Conservation (phyloP, 2,329 filamentous ascomycete species). For the Talaromyces sp. region DNA sequence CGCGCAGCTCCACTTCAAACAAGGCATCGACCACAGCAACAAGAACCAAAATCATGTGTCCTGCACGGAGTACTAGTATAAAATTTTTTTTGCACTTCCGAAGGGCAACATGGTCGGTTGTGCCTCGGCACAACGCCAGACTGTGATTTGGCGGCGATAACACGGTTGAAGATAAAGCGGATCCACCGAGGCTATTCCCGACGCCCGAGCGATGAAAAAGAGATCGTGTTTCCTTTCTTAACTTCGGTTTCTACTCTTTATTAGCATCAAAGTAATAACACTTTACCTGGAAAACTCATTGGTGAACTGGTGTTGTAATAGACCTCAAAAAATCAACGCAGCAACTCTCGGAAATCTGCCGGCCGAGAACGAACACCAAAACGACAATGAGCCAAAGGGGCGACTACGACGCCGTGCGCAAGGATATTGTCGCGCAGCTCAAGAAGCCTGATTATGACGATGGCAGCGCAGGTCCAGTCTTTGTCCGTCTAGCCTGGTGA, state of each 20-base stretch:
- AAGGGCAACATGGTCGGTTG: background rate
- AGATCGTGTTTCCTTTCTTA: background rate
- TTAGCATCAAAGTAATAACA: background rate
- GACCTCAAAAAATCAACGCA: background rate
- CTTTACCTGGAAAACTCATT: background rate
- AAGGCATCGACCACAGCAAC: background rate
- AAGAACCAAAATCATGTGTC: background rate
- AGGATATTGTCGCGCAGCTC: slow-evolving; percentile 49
- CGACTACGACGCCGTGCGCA: slow-evolving; percentile 46
- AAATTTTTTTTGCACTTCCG: background rate
- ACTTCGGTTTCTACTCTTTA: background rate
- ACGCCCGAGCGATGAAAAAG: background rate
- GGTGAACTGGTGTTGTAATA: background rate
- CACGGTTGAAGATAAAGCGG: background rate
- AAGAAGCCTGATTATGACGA: slow-evolving; percentile 60
- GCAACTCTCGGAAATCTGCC: background rate
- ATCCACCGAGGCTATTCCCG: background rate
- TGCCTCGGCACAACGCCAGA: background rate
- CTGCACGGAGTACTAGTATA: background rate
- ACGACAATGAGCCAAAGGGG: slow-evolving; percentile 21
- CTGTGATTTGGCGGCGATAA: background rate
- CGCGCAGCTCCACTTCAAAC: background rate
- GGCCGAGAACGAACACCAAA: background rate
- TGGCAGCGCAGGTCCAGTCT: slow-evolving; percentile 57
- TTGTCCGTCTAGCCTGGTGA: slow-evolving; percentile 59